These are phyloP conservation scores for Nicotiana otophora DNA, from an alignment of 257 asterid species.

Conservation along the genomic window DNA sequence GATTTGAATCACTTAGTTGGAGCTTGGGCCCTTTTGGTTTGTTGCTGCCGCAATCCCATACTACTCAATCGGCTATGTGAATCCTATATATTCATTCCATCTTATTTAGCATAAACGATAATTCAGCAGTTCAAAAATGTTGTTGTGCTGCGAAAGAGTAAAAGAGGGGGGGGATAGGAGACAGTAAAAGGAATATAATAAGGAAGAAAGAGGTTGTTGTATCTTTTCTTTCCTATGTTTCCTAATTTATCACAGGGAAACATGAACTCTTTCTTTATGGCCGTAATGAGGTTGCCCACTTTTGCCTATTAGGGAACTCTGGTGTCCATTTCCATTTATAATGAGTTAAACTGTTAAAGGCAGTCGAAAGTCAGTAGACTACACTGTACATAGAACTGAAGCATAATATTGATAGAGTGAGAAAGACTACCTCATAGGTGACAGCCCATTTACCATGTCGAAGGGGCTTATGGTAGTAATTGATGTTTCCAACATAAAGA, in stretches of 20 bases:
- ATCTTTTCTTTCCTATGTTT: background rate
- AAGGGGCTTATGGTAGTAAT: slow-evolving; percentile 85
- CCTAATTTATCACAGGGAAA: background rate
- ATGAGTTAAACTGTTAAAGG: background rate
- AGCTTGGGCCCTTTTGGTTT: background rate
- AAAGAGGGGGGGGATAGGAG: background rate
- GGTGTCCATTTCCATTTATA: background rate
- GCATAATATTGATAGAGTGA: background rate
- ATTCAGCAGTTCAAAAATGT: background rate
- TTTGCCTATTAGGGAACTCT: background rate
- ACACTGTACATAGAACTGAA: background rate
- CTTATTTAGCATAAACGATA: background rate
- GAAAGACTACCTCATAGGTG: slow-evolving; percentile 67
- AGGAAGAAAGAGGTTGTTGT: background rate
- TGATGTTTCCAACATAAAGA: slow-evolving; percentile 84
- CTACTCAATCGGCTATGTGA: background rate
- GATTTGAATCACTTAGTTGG: background rate
- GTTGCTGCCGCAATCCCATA: background rate
- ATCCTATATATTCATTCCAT: background rate
- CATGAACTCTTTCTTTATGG: background rate
- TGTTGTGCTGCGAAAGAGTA: background rate
- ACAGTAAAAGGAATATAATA: background rate
- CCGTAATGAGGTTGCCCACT: background rate
- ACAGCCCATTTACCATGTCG: slow-evolving; percentile 99
- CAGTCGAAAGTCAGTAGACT: background rate